Percentiles rank a stretch among this genome's conserved stretches.
Conservation (phyloP, 306 rosid genomes). For the Vigna hirtella region DNA sequence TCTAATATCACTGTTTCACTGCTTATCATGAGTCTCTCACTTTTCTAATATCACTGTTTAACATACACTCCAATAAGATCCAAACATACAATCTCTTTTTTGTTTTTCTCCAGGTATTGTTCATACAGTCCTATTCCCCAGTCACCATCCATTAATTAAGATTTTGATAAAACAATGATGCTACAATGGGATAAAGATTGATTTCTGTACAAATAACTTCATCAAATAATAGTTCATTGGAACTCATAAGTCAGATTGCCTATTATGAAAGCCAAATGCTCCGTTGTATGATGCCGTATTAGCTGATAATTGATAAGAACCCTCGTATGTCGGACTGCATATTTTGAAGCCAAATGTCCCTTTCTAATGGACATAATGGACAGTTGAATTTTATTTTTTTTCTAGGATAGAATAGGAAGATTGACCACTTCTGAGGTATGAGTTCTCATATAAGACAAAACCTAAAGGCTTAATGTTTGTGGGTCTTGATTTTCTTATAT, state of each 20-base stretch:
- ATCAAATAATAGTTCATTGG: neutral
- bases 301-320: too few species aligned
- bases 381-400: too few species aligned
- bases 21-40: too few species aligned
- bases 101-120: neutral
- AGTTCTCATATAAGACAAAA: too few species aligned
- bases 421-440: too few species aligned
- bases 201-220: conserved; percentile 1
- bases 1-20: too few species aligned
- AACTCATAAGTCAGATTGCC: conserved; percentile 5
- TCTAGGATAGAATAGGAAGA: too few species aligned
- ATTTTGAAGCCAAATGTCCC: neutral
- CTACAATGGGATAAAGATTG: neutral
- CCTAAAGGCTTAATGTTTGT: too few species aligned
- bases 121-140: neutral
- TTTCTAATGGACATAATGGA: neutral
- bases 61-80: neutral
- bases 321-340: too few species aligned
- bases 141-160: conserved; percentile 8
- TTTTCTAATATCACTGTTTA: too few species aligned
- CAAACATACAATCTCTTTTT: neutral
- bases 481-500: too few species aligned
- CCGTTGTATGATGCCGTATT: neutral
- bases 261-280: conserved; percentile 3
- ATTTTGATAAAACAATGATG: conserved; percentile 17